These are phyloP conservation scores for Isatis lusitanica DNA, from an alignment of 441 rosid genomes.

Conservation along the genomic window DNA sequence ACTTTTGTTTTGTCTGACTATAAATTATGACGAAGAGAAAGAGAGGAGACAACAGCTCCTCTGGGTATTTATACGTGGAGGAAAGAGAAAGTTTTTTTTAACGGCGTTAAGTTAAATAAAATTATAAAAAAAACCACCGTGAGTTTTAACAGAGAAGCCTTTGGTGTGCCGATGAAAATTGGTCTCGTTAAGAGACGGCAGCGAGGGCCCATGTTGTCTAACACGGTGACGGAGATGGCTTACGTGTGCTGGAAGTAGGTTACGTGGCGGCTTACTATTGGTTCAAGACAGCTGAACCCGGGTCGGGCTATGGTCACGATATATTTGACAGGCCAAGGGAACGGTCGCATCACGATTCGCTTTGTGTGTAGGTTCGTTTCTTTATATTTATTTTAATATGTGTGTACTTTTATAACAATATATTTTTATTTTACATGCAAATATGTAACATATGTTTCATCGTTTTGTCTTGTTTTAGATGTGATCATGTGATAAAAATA, in stretches of 20 bases:
- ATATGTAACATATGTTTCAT: slow-evolving; percentile 14
- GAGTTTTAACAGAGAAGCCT: slow-evolving; percentile 38
- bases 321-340: slow-evolving; percentile 33
- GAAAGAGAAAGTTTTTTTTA: not conserved
- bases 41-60: slow-evolving; percentile 34
- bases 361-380: slow-evolving; percentile 26
- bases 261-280: slow-evolving; percentile 35
- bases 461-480: slow-evolving; percentile 32
- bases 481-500: slow-evolving; percentile 10
- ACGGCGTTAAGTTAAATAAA: slow-evolving; percentile 37
- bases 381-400: not conserved
- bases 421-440: not conserved
- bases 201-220: slow-evolving; percentile 46
- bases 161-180: slow-evolving; percentile 15
- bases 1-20: not conserved
- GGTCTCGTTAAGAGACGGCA: slow-evolving; percentile 36
- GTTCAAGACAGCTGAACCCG: slow-evolving; percentile 30
- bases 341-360: slow-evolving; percentile 39
- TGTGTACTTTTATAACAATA: not conserved
- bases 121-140: slow-evolving; percentile 14
- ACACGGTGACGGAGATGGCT: slow-evolving; percentile 46
- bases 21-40: slow-evolving; percentile 26
- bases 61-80: slow-evolving; percentile 38
- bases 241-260: slow-evolving; percentile 42
- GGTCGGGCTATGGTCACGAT: slow-evolving; percentile 42